Conservation (phyloP, 345 rosid genomes). For the Brassica napus region DNA sequence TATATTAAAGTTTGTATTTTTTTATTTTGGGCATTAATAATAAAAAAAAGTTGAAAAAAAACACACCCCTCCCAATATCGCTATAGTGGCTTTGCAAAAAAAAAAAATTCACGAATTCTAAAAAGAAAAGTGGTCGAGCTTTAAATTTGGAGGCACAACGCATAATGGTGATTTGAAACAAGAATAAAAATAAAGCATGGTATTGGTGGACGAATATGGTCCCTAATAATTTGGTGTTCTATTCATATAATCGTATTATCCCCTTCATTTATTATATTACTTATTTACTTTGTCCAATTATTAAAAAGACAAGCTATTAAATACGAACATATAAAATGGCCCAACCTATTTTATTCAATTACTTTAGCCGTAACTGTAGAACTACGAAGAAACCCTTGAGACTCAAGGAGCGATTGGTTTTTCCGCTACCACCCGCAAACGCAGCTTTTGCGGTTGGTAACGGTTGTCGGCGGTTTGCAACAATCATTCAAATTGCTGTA, state of each 20-base stretch:
- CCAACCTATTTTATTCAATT: background rate
- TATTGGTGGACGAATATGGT: slow-evolving; percentile 24
- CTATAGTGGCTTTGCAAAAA: slow-evolving; percentile 2
- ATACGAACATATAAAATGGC: background rate
- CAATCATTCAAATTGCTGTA: no score
- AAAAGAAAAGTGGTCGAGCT: background rate
- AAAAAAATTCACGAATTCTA: background rate
- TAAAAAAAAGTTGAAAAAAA: no score
- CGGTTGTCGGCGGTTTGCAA: no score
- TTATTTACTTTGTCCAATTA: slow-evolving; percentile 6
- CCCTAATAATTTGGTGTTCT: slow-evolving; percentile 18
- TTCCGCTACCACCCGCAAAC: no score
- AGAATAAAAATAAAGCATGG: slow-evolving; percentile 12
- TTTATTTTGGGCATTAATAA: no score
- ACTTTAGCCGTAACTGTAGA: background rate
- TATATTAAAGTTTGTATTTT: no score
- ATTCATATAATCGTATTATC: slow-evolving; percentile 13
- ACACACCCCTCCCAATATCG: background rate
- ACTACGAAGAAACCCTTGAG: background rate
- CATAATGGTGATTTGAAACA: slow-evolving; percentile 4
- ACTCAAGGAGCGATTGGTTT: no score
- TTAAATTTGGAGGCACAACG: background rate
- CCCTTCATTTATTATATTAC: slow-evolving; percentile 2
- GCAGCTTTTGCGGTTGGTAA: no score
- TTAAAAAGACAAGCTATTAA: background rate